Evolutionary conservation across 2,329 filamentous ascomycete genomes (phyloP), one percentile per base, ranked within the genome.

Genomic region (Beauveria scarabaeidicola): DNA sequence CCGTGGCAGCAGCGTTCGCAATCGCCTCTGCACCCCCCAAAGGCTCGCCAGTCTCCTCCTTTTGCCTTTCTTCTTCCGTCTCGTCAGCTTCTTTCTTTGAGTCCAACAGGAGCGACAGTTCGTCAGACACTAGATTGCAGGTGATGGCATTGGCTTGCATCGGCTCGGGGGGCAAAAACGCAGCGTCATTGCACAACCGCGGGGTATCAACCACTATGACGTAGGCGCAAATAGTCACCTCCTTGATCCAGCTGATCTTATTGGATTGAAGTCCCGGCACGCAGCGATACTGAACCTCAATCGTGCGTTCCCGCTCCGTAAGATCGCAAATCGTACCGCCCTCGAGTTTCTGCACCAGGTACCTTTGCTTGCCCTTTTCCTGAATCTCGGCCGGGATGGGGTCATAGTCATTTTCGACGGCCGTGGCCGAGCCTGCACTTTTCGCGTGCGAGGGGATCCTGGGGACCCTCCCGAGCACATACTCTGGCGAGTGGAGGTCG

Each of bases 121-220:
- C 57, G 23, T 71, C 68, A 17, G 92, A 76, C 55, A 97, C 86
- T 59, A 87, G 84, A 27, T 83, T 82, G 70, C 92, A 97, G 63
- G 80, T 83, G 62, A 97, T 91, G 10, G 83, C 75, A 69, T 96
- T 88, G 6, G 90, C 86, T 61, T 84, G 83, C 58, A 88, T 88
- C 63, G 90, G 87, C 66, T 88, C 85, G 0, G 91, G 90, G 0
- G 92, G 91, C 58, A 88, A 77, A 71, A 97, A 97, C 10, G 91
- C 91, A 10, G 90, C 84, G 65, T 97, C 92, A 69, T 88, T 84
- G 75, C 92, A 97, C 13, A 97, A 83, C 1, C 91, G 86, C 0
- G 91, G 90, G 0, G 92, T 96, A 70, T 96, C 89, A 63, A 97
- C 84, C 36, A 96, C 85, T 91, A 97, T 96, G 58, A 96, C 79